Base-by-base conservation (phyloP, 805 yeast genomes). In the Lipomyces starkeyi region DNA sequence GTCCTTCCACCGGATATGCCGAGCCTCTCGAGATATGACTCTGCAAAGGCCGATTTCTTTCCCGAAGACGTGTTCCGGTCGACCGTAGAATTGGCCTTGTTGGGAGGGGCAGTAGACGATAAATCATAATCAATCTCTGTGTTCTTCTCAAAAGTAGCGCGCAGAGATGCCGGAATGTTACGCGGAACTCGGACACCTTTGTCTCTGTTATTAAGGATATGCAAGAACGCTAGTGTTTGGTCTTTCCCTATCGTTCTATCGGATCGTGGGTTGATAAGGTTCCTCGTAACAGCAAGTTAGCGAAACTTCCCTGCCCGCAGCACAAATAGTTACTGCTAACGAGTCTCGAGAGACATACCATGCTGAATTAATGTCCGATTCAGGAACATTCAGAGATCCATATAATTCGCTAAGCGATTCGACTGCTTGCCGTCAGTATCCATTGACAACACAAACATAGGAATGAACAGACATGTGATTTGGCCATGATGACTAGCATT, bases 61-160 rank as follows among this genome's bases (percentile, higher is more conserved):
- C 61, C 63, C 8, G 65, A 37, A n/a, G 68, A 40, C 3, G 73
- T 58, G 29, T 49, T 43, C 20, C 64, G 7, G 20, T 37, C 56
- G 32, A 25, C 7, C n/a, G 52, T 7, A 34, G 59, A 20, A 11
- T 59, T 27, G 29, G 58, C 37, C 37, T 43, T 53, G 22, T 32
- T 52, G 29, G 53, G 32, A 3, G 59, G 11, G 79, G 68, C 55
- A 58, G 62, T 69, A 32, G 64, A 13, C 14, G 61, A 32, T 5
- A 74, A 58, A 40, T 71, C 65, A 59, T 74, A 74, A 61, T 74
- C 74, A 8, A 74, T 70, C 34, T 65, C 95, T 40, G 84, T 84
- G 73, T 91, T 93, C 80, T 92, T 92, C 54, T 91, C 90, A 78
- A 93, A 94, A 0, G 97, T 91, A 17, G 98, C 97, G 57, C 97